phyloP scores from a whole-genome alignment of 1,284 basidiomycete species.

The Ustilago trichophora region DNA sequence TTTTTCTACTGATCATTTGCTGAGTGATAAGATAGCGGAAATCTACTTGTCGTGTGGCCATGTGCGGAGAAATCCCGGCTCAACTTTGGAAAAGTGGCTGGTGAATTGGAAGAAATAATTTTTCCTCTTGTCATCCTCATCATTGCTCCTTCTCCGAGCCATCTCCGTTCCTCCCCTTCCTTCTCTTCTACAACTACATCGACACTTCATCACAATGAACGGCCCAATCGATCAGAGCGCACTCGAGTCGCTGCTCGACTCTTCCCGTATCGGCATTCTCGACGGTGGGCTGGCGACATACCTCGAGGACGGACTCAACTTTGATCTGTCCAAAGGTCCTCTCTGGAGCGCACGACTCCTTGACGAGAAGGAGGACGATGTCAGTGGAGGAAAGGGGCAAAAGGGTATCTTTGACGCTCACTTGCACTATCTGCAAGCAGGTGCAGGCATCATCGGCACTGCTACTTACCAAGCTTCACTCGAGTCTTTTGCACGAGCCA shows the following conservation, averaged over 20 bases:
- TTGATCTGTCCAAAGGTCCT: constrained; percentile 48
- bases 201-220: constrained; percentile 24
- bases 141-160: too few species aligned
- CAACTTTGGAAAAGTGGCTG: neutral
- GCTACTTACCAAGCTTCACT: constrained; percentile 57
- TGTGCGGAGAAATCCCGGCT: constrained; percentile 10
- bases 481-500: constrained; percentile 45
- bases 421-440: constrained; percentile 52
- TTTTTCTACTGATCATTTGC: too few species aligned
- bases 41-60: too few species aligned
- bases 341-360: constrained; percentile 59
- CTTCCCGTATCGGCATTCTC: constrained; percentile 43
- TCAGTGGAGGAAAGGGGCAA: constrained; percentile 33
- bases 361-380: constrained; percentile 40
- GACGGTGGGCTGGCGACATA: constrained; percentile 60
- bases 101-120: constrained; percentile 7
- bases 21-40: constrained; percentile 36
- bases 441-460: constrained; percentile 56
- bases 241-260: constrained; percentile 35
- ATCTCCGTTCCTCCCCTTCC: too few species aligned
- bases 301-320: constrained; percentile 54
- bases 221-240: constrained; percentile 19
- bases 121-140: neutral
- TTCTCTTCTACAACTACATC: too few species aligned
- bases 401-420: constrained; percentile 52